Evolutionary conservation across 176 grass and related monocot species (phyloP), one percentile per base, ranked within the genome.

Genomic region (Secale cereale): DNA sequence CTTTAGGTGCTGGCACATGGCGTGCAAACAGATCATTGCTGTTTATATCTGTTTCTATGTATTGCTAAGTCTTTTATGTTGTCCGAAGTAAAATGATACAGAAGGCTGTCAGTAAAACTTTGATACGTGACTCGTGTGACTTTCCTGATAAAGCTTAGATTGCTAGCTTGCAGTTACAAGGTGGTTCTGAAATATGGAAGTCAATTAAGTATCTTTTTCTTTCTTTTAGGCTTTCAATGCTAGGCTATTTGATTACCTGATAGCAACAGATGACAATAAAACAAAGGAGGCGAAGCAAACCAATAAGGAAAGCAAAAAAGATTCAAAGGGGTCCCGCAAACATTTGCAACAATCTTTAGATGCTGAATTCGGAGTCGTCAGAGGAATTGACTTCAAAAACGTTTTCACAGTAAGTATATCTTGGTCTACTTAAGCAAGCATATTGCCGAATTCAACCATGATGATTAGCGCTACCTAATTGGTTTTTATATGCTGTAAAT

Each of bases 301-400:
- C 65, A 82, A 89, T 69, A 90, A 88, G 59, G 81, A 92, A 88
- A 92, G 71, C 37, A 87, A 74, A 71, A 85, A 62, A 61, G 74
- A 83, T 67, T 86, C 91, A 27, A 93, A 45, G 78, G 86, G 60
- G 52, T 87, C 96, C 11, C 84, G 81, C 74, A 98, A 92, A 65
- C 50, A 88, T 37, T 78, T 76, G 59, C 90, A 90, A 60, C 93
- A 90, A 78, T 94, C 91, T 79, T 35, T 95, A 36, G 96, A 98
- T 92, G 82, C 85, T 3, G 96, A 98, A 85, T 98, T 94, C 10
- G 96, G 96, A 60, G 96, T 95, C 27, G 93, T 94, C 29, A 95
- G 96, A 87, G 93, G 96, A 91, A 94, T 98, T 26, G 93, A 98
- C 80, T 98, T 98, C 87, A 94, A 98, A 92, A 92, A 98, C 81